These are phyloP conservation scores for Calocybe cyanea DNA, from an alignment of 768 basidiomycete species.

Conservation along the genomic window DNA sequence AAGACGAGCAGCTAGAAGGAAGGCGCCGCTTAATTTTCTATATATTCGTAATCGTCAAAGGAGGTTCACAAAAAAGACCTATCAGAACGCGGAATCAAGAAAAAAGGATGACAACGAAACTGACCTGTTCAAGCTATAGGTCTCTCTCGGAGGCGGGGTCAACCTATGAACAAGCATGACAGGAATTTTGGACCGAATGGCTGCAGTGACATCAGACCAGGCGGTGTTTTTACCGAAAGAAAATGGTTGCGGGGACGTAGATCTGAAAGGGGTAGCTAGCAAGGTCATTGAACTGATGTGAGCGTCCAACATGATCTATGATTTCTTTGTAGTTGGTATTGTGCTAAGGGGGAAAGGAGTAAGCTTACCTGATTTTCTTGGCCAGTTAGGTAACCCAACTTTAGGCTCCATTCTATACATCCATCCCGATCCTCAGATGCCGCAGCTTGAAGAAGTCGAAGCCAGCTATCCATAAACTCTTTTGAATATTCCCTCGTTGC, in stretches of 20 bases:
- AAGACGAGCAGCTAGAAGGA: slow-evolving; percentile 73
- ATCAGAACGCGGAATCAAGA: no score
- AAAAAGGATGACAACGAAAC: slow-evolving; percentile 19
- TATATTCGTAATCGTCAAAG: neutral
- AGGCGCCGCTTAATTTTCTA: slow-evolving; percentile 81
- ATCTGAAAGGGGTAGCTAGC: slow-evolving; percentile 82
- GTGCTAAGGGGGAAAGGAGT: neutral
- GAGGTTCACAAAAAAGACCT: no score
- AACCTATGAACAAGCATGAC: slow-evolving; percentile 85
- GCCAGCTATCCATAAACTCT: slow-evolving; percentile 87
- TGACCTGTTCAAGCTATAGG: slow-evolving; percentile 89
- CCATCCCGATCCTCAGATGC: slow-evolving; percentile 59
- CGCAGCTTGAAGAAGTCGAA: slow-evolving; percentile 78
- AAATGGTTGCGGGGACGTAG: slow-evolving; percentile 63
- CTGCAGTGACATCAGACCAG: slow-evolving; percentile 71
- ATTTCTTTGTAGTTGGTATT: neutral
- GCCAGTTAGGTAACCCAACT: slow-evolving; percentile 88
- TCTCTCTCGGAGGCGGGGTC: slow-evolving; percentile 91
- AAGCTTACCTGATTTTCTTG: slow-evolving; percentile 70
- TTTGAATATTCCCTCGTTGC: slow-evolving; percentile 85
- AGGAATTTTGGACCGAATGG: slow-evolving; percentile 80
- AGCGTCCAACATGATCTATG: slow-evolving; percentile 78
- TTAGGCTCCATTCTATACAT: slow-evolving; percentile 72
- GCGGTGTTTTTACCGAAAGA: slow-evolving; percentile 64
- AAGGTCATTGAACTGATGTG: slow-evolving; percentile 82